Conservation (phyloP, 345 rosid genomes). For the Camelina neglecta region DNA sequence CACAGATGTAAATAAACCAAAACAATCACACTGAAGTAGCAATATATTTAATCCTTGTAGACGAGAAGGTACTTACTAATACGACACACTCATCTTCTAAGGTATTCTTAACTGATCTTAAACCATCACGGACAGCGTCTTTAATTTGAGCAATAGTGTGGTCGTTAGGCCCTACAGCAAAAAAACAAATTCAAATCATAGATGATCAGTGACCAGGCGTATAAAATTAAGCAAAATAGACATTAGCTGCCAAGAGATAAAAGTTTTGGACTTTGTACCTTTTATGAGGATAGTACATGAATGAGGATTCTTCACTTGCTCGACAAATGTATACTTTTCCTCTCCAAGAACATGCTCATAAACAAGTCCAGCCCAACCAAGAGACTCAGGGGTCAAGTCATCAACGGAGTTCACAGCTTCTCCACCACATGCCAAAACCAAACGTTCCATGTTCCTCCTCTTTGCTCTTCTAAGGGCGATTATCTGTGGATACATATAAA, state of each 20-base stretch:
- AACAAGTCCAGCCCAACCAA: conserved; percentile 99
- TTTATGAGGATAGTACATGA: conserved; percentile 94
- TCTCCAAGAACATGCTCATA: conserved; percentile 96
- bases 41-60: background rate
- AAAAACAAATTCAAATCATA: background rate
- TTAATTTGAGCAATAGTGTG: conserved; percentile 98
- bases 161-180: conserved; percentile 81
- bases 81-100: conserved; percentile 92
- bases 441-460: conserved; percentile 98
- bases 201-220: conserved; percentile 13
- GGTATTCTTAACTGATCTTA: conserved; percentile 93
- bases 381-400: conserved; percentile 80
- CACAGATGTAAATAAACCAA: conserved; percentile 17
- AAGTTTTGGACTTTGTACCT: conserved; percentile 54
- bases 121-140: conserved; percentile 97
- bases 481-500: conserved; percentile 54
- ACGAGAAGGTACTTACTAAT: conserved; percentile 58
- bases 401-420: conserved; percentile 95
- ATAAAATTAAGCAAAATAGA: background rate
- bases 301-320: conserved; percentile 87
- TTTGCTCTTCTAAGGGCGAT: conserved; percentile 98
- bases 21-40: background rate
- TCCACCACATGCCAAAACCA: conserved; percentile 97
- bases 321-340: conserved; percentile 95
- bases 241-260: background rate